Percentiles rank a stretch among this genome's conserved stretches.
Conservation (phyloP, 495 filamentous ascomycete genomes). For the Penicillium macrosclerotiorum region DNA sequence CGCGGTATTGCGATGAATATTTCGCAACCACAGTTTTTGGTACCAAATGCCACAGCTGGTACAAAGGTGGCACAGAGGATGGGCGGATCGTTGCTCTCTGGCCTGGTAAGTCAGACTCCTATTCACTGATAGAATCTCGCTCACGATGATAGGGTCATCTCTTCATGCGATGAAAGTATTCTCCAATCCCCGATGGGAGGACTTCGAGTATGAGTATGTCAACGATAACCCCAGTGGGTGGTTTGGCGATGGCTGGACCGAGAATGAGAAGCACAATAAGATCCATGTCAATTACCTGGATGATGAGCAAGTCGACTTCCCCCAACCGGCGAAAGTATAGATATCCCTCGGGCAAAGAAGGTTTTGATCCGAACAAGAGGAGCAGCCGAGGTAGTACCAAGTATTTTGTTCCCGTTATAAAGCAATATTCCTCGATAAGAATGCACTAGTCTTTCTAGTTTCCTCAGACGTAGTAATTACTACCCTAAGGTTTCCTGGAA, state of each 20-base stretch:
- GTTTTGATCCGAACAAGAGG: background rate
- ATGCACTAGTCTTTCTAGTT: too few species aligned
- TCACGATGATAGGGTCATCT: conserved; percentile 30
- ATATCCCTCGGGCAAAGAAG: background rate
- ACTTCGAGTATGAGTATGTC: conserved; percentile 41
- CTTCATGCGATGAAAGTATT: conserved; percentile 40
- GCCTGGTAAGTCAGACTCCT: conserved; percentile 33
- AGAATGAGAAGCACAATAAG: conserved; percentile 32
- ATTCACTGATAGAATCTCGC: background rate
- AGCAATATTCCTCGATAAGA: too few species aligned
- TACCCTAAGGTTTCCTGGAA: too few species aligned
- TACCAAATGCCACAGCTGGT: conserved; percentile 53
- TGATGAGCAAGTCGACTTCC: conserved; percentile 40
- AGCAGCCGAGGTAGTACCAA: too few species aligned
- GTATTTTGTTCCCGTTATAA: too few species aligned
- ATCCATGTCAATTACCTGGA: conserved; percentile 41
- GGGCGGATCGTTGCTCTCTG: conserved; percentile 39
- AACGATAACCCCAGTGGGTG: conserved; percentile 36
- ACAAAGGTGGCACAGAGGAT: conserved; percentile 43
- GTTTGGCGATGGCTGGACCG: conserved; percentile 45
- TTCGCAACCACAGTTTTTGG: conserved; percentile 48
- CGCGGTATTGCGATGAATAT: conserved; percentile 45
- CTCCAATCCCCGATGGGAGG: conserved; percentile 39
- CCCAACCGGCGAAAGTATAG: conserved; percentile 10
- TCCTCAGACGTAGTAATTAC: too few species aligned